A percentile compares a stretch with the other conserved stretches of the same genome.
These are phyloP conservation scores for Jacaranda mimosifolia DNA, from an alignment of 257 asterid genomes.

Conservation along the genomic window DNA sequence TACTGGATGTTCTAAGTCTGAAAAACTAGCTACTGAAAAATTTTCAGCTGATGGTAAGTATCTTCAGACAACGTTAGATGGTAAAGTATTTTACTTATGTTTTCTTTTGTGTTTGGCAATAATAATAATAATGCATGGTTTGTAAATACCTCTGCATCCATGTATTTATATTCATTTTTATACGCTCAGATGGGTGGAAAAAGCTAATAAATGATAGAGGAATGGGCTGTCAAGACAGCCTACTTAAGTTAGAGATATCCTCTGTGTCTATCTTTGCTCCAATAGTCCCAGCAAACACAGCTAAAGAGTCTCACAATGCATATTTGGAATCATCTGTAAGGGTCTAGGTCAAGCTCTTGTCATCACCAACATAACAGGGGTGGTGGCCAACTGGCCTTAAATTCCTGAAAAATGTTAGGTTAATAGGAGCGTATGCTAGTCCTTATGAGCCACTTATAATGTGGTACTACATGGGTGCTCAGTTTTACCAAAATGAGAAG, in stretches of 20 bases:
- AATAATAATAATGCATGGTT: background rate
- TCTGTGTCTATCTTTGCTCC: background rate
- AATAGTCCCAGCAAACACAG: background rate
- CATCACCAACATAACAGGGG: background rate
- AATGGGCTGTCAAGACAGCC: background rate
- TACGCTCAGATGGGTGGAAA: background rate
- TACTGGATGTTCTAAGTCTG: conserved; percentile 42
- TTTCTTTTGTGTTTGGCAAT: background rate
- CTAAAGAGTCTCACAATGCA: background rate
- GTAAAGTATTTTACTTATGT: background rate
- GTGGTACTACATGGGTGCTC: background rate
- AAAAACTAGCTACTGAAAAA: conserved; percentile 37
- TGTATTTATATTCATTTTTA: background rate
- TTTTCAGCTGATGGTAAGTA: conserved; percentile 47
- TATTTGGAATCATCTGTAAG: background rate
- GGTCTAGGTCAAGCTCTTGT: background rate
- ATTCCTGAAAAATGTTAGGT: background rate
- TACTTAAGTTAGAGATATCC: background rate
- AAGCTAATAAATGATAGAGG: conserved; percentile 1
- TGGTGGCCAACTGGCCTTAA: background rate
- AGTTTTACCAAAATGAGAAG: background rate
- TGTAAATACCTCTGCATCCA: background rate
- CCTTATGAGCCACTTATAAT: background rate
- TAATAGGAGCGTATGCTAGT: background rate
- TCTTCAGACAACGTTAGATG: conserved; percentile 19